Evolutionary conservation across 2,329 filamentous ascomycete species (phyloP), one percentile per base, ranked within the genome.

Genomic region (Fusarium sp.): DNA sequence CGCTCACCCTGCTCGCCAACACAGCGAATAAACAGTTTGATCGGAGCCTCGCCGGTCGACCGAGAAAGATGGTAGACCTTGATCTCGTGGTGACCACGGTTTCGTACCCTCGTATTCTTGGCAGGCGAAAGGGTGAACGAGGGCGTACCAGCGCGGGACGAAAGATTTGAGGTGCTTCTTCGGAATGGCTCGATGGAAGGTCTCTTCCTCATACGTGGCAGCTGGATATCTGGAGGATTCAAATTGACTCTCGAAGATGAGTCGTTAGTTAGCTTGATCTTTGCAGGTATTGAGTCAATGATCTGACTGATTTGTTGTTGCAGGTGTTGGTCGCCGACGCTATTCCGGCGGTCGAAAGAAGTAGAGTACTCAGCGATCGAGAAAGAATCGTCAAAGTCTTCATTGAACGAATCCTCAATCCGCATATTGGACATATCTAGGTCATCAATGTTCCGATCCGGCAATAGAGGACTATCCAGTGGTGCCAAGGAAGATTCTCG

Each of bases 11-110:
- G 87, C 79, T 97, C 94, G 53, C 96, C 96, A 5, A 99, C 95
- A 3, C 94, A 91, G 18, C 96, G 92, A 56, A 99, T 95, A 77
- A 97, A 97, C 8, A 99, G 88, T 81, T 98, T 98, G 78, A 98
- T 95, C 1, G 96, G 96, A 15, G 93, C 89, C 71, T 96, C 91
- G 61, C 93, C 93, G 38, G 92, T 94, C 20, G 92, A 91, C 50
- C 94, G 90, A 17, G 93, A 94, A 40, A 99, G 88, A 81, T 98
- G 95, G 76, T 98, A 99, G 5, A 98, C 86, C 80, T 95, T 94
- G 77, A 97, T 95, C 66, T 95, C 95, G 54, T 91, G 88, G 61
- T 90, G 87, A 55, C 86, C 86, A 48, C 83, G 82, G 32, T 83
- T 82, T 30, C 86, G 83, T 1, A 85, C 81, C 12, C 87, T 85